A percentile compares a stretch with the other conserved stretches of the same genome.
phyloP scores from a whole-genome alignment of 345 rosid species.

The Theobroma cacao region DNA sequence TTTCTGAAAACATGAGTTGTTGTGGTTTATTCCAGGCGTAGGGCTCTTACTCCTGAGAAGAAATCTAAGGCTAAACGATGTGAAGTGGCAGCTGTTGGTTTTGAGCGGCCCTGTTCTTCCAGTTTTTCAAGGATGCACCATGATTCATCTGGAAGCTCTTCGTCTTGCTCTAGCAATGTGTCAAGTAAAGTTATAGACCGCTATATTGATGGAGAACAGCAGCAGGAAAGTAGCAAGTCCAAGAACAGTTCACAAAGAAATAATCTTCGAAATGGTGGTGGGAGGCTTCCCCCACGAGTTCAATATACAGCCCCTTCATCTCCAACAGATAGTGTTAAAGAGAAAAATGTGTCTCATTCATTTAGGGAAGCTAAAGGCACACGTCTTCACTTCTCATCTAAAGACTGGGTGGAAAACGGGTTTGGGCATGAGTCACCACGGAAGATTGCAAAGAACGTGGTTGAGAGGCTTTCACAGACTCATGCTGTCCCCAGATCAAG shows the following conservation, averaged over 20 bases:
- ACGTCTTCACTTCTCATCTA: constrained; percentile 43
- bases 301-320: constrained; percentile 66
- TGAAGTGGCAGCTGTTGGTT: constrained; percentile 34
- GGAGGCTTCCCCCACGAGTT: constrained; percentile 67
- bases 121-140: constrained; percentile 38
- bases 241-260: constrained; percentile 42
- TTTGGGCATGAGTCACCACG: constrained; percentile 73
- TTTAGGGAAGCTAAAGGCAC: constrained; percentile 67
- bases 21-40: constrained; percentile 29
- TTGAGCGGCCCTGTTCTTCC: constrained; percentile 35
- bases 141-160: constrained; percentile 69
- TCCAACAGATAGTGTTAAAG: constrained; percentile 47
- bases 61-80: constrained; percentile 43
- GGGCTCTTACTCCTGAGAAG: constrained; percentile 54
- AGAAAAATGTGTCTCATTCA: constrained; percentile 60
- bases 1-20: not conserved
- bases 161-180: constrained; percentile 64
- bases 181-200: constrained; percentile 85
- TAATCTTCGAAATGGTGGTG: constrained; percentile 35
- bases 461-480: constrained; percentile 76
- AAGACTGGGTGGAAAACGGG: constrained; percentile 62
- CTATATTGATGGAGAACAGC: constrained; percentile 93
- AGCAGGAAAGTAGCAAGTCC: constrained; percentile 50
- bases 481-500: constrained; percentile 45
- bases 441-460: constrained; percentile 78